phyloP scores from a whole-genome alignment of 2,329 filamentous ascomycete species.

The Fusarium scirpi region DNA sequence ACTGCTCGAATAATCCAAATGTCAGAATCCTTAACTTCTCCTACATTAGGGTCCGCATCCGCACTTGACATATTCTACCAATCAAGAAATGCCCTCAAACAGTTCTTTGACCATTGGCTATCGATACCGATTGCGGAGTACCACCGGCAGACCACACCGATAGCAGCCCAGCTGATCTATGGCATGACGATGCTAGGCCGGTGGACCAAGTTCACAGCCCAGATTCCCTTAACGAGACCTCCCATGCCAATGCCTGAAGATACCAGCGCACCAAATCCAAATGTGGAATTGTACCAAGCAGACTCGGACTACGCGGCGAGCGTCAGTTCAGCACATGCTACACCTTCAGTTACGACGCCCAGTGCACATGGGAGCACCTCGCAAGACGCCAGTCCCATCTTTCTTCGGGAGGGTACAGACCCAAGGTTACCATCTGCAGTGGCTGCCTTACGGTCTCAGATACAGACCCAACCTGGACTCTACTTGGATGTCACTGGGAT shows the following conservation, averaged over 20 bases:
- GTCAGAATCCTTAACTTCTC: slow-evolving; percentile 57
- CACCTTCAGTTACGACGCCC: slow-evolving; percentile 18
- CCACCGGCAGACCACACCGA: slow-evolving; percentile 59
- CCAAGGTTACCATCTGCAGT: slow-evolving; percentile 56
- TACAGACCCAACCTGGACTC: slow-evolving; percentile 59
- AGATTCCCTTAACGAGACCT: slow-evolving; percentile 48
- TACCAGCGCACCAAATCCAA: slow-evolving; percentile 37
- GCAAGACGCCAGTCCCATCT: slow-evolving; percentile 32
- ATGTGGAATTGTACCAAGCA: slow-evolving; percentile 34
- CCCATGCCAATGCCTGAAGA: slow-evolving; percentile 46
- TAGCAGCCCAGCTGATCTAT: slow-evolving; percentile 62
- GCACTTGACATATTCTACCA: slow-evolving; percentile 64
- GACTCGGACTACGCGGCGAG: slow-evolving; percentile 42
- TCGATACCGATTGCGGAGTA: slow-evolving; percentile 58
- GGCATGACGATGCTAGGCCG: slow-evolving; percentile 63
- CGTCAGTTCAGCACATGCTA: slow-evolving; percentile 10
- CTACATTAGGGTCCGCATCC: slow-evolving; percentile 54
- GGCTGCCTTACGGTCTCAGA: slow-evolving; percentile 55
- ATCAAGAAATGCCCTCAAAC: slow-evolving; percentile 59
- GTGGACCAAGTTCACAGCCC: slow-evolving; percentile 62
- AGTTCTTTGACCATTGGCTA: slow-evolving; percentile 64
- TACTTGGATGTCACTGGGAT: slow-evolving; percentile 59
- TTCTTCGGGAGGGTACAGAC: slow-evolving; percentile 50
- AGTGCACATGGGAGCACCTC: slow-evolving; percentile 22
- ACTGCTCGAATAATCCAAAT: slow-evolving; percentile 56